Evolutionary conservation across 352 stramenopile species (phyloP).

Genomic region (Pythium inflatum): DNA sequence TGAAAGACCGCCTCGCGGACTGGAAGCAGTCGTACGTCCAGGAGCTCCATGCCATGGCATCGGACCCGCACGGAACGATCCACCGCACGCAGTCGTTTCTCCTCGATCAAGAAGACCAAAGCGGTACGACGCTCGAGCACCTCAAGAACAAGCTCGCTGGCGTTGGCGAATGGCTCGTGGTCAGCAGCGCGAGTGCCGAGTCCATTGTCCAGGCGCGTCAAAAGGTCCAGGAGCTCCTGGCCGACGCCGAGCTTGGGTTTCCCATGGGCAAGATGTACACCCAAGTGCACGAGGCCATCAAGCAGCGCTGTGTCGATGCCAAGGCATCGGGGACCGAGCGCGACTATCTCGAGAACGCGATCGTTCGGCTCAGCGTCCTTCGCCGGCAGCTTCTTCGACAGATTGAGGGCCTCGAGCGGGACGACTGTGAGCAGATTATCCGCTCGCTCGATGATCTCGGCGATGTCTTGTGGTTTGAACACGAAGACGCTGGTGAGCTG

Average conservation of each 20-base stretch:
- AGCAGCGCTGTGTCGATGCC: neutral
- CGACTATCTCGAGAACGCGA: neutral
- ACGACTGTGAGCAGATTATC: slow-evolving; percentile 11
- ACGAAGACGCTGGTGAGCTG: slow-evolving; percentile 7
- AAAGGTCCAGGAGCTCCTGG: neutral
- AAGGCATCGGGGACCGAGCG: neutral
- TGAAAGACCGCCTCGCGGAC: slow-evolving; percentile 5
- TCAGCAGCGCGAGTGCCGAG: neutral
- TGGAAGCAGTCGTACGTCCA: slow-evolving; percentile 3
- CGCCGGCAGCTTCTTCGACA: slow-evolving; percentile 7
- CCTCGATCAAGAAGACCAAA: neutral
- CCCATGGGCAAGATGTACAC: slow-evolving; percentile 12
- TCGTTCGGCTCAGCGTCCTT: slow-evolving; percentile 3
- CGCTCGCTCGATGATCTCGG: slow-evolving; percentile 22
- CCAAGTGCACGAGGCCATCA: slow-evolving; percentile 3
- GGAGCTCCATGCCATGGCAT: neutral
- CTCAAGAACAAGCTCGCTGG: slow-evolving; percentile 4
- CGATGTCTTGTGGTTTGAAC: slow-evolving; percentile 27
- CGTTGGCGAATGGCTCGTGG: neutral
- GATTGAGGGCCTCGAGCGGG: neutral
- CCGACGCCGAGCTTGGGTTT: neutral
- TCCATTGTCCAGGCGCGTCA: neutral
- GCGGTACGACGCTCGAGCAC: neutral
- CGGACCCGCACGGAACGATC: neutral
- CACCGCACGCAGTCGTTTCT: neutral